These are phyloP conservation scores for Lachnellula arida DNA, from an alignment of 2,329 filamentous ascomycete species.

Conservation along the genomic window DNA sequence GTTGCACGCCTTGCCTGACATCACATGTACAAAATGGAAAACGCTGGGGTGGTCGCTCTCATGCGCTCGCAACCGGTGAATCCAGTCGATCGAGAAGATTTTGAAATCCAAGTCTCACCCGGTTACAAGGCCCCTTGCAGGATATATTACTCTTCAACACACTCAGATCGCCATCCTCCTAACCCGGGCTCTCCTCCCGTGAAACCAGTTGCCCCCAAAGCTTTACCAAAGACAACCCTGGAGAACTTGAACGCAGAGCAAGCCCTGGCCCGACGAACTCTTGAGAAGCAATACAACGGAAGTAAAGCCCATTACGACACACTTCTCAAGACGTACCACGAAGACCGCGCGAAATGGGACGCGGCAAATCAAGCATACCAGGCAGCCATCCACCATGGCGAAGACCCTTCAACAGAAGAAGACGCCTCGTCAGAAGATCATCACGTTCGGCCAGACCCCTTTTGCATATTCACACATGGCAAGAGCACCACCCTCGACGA, in stretches of 20 bases:
- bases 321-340: background rate
- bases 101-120: slow-evolving; percentile 1
- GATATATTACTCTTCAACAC: background rate
- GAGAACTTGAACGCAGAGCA: background rate
- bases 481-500: slow-evolving; percentile 1
- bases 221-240: background rate
- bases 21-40: background rate
- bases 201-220: background rate
- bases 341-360: background rate
- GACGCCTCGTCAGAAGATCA: background rate
- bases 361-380: background rate
- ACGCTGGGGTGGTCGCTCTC: background rate
- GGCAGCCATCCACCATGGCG: background rate
- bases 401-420: background rate
- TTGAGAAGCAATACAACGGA: background rate
- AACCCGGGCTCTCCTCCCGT: slow-evolving; percentile 2
- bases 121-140: slow-evolving; percentile 3
- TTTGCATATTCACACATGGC: slow-evolving; percentile 1
- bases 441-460: background rate
- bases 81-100: slow-evolving; percentile 5
- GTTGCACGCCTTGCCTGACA: background rate
- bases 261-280: background rate
- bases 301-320: background rate
- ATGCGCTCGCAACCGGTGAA: background rate
- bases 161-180: background rate